phyloP scores from a whole-genome alignment of 768 basidiomycete species.

The Collybia sp. region DNA sequence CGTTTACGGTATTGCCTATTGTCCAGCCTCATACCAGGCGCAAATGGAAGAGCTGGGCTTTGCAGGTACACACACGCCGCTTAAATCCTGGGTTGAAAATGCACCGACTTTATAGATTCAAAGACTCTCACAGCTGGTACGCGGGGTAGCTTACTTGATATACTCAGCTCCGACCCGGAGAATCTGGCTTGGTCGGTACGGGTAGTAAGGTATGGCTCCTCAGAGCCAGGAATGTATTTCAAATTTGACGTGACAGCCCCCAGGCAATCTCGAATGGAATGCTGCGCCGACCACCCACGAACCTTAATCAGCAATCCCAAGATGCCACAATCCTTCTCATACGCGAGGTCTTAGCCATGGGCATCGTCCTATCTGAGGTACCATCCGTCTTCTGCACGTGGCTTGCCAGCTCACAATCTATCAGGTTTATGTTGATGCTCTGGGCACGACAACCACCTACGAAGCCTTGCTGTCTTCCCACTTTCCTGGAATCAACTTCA shows the following conservation, averaged over 20 bases:
- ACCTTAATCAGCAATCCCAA: slow-evolving; percentile 85
- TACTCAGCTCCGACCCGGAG: slow-evolving; percentile 62
- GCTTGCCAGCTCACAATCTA: neutral
- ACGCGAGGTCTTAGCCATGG: slow-evolving; percentile 74
- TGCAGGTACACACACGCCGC: slow-evolving; percentile 53
- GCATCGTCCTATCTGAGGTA: slow-evolving; percentile 78
- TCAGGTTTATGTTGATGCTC: slow-evolving; percentile 91
- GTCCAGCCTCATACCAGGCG: slow-evolving; percentile 73
- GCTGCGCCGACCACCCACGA: slow-evolving; percentile 77
- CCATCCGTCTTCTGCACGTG: neutral
- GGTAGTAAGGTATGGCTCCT: slow-evolving; percentile 53
- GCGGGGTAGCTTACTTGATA: slow-evolving; percentile 58
- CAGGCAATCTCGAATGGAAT: slow-evolving; percentile 90
- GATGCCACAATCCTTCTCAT: slow-evolving; percentile 90
- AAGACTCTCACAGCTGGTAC: slow-evolving; percentile 79
- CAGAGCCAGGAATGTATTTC: neutral
- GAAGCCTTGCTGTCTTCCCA: slow-evolving; percentile 73
- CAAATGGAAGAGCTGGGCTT: slow-evolving; percentile 81
- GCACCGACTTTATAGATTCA: slow-evolving; percentile 59
- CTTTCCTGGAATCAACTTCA: slow-evolving; percentile 85
- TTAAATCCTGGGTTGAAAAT: neutral
- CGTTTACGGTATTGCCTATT: slow-evolving; percentile 95
- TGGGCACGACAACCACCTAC: slow-evolving; percentile 84
- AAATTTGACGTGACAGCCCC: slow-evolving; percentile 52
- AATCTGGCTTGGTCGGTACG: slow-evolving; percentile 83